Evolutionary conservation across 495 filamentous ascomycete species (phyloP), one percentile per base, ranked within the genome.

Genomic region (Lindgomyces ingoldianus): DNA sequence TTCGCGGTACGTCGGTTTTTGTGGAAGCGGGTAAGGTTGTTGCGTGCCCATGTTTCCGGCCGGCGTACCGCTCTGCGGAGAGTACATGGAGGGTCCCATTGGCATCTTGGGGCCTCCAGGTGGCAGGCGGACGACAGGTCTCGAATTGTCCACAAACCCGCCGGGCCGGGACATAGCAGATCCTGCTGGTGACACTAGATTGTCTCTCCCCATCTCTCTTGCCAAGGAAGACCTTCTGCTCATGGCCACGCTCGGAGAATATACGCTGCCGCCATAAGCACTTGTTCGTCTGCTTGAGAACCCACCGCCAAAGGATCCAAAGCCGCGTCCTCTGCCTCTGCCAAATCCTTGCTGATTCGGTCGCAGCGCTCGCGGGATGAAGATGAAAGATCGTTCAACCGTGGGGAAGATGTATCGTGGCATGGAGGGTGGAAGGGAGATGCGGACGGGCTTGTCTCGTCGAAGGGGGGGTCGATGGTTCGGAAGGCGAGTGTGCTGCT

Each of bases 381-480:
- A 99, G 67, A 98, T 95, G 72, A 99, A 99, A 0, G 94, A 97
- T 57, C 94, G 83, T 57, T 96, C 91, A 50, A 81, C 81, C 11
- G 90, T 85, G 6, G 94, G 94, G 75, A 93, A 96, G 44, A 97
- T 93, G 74, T 96, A 97, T 46, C 89, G 85, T 21, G 91, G 84
- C 18, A 83, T 74, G 55, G 87, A 81, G 21, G 88, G 84, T 6
- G 94, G 94, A 45, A 99, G 80, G 25, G 92, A 96, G 58, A 99
- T 90, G 46, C 94, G 87, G 26, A 98, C 94, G 12, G 95, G 95
- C 71, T 98, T 99, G 75, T 99, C 94, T 47, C 94, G 89, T 51
- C 94, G 89, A 33, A 99, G 82, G 30, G 94, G 94, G 53, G 94
- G 95, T 9, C 94, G 87, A 75, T 98, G 94, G 70, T 96, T 90